phyloP scores from a whole-genome alignment of 2,329 filamentous ascomycete species.

The Xylaria digitata region DNA sequence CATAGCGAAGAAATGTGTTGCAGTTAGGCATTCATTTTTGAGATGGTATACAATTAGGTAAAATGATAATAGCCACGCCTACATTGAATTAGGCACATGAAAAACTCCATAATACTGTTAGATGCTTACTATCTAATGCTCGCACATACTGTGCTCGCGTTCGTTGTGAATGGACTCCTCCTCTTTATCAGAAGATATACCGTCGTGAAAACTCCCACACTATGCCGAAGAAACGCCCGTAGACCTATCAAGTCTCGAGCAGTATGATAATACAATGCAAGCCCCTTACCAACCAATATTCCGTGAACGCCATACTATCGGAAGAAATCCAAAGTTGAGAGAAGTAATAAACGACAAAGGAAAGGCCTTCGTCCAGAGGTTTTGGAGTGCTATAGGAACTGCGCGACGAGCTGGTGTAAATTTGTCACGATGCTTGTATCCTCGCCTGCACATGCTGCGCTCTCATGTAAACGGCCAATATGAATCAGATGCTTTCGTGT shows the following conservation, averaged over 20 bases:
- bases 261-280: slow-evolving; percentile 35
- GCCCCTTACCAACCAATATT: slow-evolving; percentile 14
- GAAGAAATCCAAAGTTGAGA: background rate
- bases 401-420: background rate
- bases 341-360: slow-evolving; percentile 9
- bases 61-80: too few relatives aligned
- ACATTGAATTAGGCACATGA: background rate
- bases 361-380: slow-evolving; percentile 1
- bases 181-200: slow-evolving; percentile 19
- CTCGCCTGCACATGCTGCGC: background rate
- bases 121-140: slow-evolving; percentile 30
- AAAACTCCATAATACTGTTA: background rate
- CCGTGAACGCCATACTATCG: slow-evolving; percentile 25
- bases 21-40: too few relatives aligned
- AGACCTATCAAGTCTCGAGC: slow-evolving; percentile 7
- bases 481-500: slow-evolving; percentile 8
- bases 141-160: background rate
- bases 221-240: slow-evolving; percentile 28
- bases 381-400: background rate
- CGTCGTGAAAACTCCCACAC: slow-evolving; percentile 29
- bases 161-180: slow-evolving; percentile 1
- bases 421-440: slow-evolving; percentile 12
- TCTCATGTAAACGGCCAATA: slow-evolving; percentile 10
- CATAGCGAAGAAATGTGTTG: too few relatives aligned
- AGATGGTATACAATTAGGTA: too few relatives aligned